Conservation (phyloP, 2,329 filamentous ascomycete genomes). For the Fusarium globosum region DNA sequence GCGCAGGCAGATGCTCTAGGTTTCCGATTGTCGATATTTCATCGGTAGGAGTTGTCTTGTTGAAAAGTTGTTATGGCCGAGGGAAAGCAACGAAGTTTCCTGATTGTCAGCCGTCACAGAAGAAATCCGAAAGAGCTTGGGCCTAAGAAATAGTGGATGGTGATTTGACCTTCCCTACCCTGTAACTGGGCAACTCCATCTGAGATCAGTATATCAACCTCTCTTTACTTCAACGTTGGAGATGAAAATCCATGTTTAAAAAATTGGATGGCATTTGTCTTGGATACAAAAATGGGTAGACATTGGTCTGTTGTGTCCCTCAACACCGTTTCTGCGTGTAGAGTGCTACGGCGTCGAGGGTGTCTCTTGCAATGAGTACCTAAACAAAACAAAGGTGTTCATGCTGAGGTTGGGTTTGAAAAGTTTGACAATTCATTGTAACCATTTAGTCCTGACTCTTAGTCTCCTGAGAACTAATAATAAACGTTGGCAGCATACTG, state of each 20-base stretch:
- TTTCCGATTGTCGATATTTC: background rate
- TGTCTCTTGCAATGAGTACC: background rate
- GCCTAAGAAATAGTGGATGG: conserved; percentile 13
- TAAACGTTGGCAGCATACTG: background rate
- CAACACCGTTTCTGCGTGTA: background rate
- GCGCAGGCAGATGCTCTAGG: too few relatives aligned
- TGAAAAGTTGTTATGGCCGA: background rate
- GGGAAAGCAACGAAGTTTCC: background rate
- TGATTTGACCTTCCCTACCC: conserved; percentile 4
- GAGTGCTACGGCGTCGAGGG: background rate
- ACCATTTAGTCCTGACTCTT: background rate
- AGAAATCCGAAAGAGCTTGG: conserved; percentile 29
- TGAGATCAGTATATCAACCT: background rate
- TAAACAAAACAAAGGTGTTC: background rate
- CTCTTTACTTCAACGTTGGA: background rate
- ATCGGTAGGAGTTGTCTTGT: background rate
- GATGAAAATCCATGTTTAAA: background rate
- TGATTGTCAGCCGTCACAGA: background rate
- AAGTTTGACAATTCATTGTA: background rate
- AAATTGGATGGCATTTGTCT: background rate
- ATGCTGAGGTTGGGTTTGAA: background rate
- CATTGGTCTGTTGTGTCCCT: too few relatives aligned
- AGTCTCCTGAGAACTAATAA: background rate
- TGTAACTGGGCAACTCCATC: background rate
- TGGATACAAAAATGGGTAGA: background rate